Evolutionary conservation across 768 basidiomycete genomes (phyloP), one percentile per base, ranked within the genome.

Genomic region (Termitomyces sp.): DNA sequence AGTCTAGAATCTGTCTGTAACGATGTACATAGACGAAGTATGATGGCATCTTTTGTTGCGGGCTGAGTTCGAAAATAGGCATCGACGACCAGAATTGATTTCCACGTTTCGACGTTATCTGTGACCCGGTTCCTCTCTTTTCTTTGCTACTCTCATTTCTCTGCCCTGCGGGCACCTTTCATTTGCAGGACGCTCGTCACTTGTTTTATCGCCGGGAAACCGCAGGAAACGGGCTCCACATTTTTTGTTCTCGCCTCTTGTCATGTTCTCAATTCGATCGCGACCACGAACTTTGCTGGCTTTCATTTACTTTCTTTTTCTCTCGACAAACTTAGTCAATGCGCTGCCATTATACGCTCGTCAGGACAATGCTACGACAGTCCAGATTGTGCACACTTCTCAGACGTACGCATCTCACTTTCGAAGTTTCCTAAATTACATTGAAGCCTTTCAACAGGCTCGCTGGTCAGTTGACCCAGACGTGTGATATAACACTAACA

Each of bases 401-500:
- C 67, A 77, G 65, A 80, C 78, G 83, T 85, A 72, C 70, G 82
- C 64, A 49, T 32, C 64, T 58, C n/a, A 5, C 44, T 54, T 43
- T 32, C n/a, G 1, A 32, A 54, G 10, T 48, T 53, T 30, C 6
- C 2, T 50, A n/a, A 52, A 44, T 32, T 43, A 56, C 54, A 61
- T 56, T 64, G 53, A 66, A 33, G 53, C 30, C 35, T 56, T 44
- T 28, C n/a, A 30, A n/a, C 61, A 86, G 85, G 55, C 58, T 76
- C 48, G 72, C 77, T 57, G 86, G 86, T 18, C 69, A 71, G 32
- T 72, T 84, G 69, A 81, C 75, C 44, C 76, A 84, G 72, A 84
- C 78, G n/a, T 89, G 87, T 67, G 74, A 79, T 10, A 72, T 84
- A 50, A 80, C 81, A 10, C 74, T 87, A 50, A 85, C 80, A 4